Evolutionary conservation across 140 eudicot genomes (phyloP).

Genomic region (Senecio squalidus): DNA sequence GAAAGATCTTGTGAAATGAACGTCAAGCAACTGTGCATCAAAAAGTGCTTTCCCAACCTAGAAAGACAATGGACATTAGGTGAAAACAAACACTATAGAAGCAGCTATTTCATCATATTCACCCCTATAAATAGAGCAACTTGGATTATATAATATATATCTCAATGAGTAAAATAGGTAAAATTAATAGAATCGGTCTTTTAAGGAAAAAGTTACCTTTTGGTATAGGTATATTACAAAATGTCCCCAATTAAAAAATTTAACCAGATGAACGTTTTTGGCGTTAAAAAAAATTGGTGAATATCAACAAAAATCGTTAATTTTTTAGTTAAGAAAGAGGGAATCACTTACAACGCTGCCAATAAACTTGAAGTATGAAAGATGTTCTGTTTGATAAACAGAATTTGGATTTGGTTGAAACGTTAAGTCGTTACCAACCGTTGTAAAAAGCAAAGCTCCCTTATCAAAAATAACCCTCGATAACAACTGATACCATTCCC

Average conservation of each 20-base stretch:
- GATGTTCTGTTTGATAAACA: slow-evolving; percentile 97
- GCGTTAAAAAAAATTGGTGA: too few species aligned
- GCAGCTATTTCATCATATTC: background rate
- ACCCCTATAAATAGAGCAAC: background rate
- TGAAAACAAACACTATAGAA: background rate
- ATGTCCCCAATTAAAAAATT: background rate
- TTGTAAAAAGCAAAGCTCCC: slow-evolving; percentile 91
- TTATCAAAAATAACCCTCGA: slow-evolving; percentile 95
- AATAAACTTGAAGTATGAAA: slow-evolving; percentile 94
- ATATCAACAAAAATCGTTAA: too few species aligned
- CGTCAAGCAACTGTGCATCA: slow-evolving; percentile 97
- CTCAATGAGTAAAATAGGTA: background rate
- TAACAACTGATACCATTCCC: slow-evolving; percentile 96
- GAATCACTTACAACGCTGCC: slow-evolving; percentile 88
- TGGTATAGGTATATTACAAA: background rate
- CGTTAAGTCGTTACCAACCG: slow-evolving; percentile 92
- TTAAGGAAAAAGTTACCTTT: too few species aligned
- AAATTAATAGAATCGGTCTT: background rate
- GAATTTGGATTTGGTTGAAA: slow-evolving; percentile 99
- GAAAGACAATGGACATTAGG: background rate
- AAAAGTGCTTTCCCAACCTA: slow-evolving; percentile 97
- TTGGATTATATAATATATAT: background rate
- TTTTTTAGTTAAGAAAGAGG: background rate
- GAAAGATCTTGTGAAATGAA: slow-evolving; percentile 95
- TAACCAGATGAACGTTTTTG: background rate